A percentile compares a stretch with the other conserved stretches of the same genome.
Evolutionary conservation across 371 early-diverging fungal genomes (phyloP).

Genomic region (Syncephalastrum monosporum): DNA sequence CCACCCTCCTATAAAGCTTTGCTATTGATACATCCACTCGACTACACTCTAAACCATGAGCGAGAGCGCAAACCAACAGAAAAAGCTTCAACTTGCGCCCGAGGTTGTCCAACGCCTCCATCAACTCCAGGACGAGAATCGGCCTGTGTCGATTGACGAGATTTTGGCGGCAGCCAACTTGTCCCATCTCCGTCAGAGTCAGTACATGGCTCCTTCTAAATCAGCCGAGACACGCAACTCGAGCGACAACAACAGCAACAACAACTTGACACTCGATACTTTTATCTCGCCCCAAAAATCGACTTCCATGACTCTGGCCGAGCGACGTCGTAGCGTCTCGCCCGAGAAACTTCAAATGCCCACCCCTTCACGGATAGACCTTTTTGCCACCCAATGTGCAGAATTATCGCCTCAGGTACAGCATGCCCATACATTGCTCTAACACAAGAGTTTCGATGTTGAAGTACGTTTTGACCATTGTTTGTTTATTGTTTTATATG

Average conservation of each 20-base stretch:
- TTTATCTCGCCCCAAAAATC: conserved; percentile 18
- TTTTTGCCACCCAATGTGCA: no score
- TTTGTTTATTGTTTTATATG: no score
- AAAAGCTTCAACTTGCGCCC: conserved; percentile 24
- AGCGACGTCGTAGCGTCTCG: conserved; percentile 14
- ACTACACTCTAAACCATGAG: background rate
- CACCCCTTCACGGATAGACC: background rate
- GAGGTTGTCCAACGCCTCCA: conserved; percentile 27
- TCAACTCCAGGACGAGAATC: conserved; percentile 26
- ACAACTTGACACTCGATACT: conserved; percentile 3
- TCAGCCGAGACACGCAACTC: conserved; percentile 15
- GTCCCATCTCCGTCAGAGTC: conserved; percentile 22
- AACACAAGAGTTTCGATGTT: no score
- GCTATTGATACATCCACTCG: background rate
- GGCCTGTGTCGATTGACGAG: conserved; percentile 34
- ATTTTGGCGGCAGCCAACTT: conserved; percentile 32
- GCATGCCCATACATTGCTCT: no score
- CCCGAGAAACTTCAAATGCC: conserved; percentile 17
- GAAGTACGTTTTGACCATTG: no score
- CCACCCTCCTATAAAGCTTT: background rate
- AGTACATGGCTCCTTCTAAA: conserved; percentile 11
- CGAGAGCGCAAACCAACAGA: background rate
- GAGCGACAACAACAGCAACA: conserved; percentile 18
- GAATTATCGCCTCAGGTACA: no score
- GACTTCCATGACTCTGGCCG: conserved; percentile 16